These are phyloP conservation scores for Colletotrichum musicola DNA, from an alignment of 2,329 filamentous ascomycete genomes.

Conservation along the genomic window DNA sequence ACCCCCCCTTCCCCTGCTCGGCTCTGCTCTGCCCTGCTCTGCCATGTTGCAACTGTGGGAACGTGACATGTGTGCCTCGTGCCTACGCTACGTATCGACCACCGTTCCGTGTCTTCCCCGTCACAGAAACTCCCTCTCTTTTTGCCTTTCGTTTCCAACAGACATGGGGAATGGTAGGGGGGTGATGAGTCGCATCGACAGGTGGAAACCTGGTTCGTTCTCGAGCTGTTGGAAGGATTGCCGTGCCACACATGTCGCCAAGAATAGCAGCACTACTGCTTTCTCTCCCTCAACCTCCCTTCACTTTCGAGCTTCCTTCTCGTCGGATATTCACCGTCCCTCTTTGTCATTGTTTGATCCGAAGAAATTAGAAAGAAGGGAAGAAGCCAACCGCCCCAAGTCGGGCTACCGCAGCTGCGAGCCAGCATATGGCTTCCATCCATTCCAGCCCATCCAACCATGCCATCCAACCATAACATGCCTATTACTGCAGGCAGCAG, in stretches of 20 bases:
- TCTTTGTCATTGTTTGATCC: constrained; percentile 31
- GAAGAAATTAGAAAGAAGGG: background rate
- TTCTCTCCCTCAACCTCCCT: background rate
- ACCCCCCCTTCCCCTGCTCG: constrained; percentile 1
- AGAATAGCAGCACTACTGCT: constrained; percentile 29
- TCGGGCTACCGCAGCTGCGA: constrained; percentile 2
- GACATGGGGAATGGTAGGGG: background rate
- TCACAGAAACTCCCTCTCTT: background rate
- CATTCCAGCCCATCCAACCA: background rate
- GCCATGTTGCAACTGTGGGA: background rate
- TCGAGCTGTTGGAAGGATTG: constrained; percentile 8
- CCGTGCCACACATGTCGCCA: constrained; percentile 12
- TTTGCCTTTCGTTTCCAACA: constrained; percentile 29
- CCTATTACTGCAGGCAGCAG: background rate
- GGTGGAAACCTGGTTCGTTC: constrained; percentile 2
- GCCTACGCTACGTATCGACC: background rate
- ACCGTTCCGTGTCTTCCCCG: constrained; percentile 1
- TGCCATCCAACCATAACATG: background rate
- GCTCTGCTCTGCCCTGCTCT: background rate
- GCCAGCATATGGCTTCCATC: constrained; percentile 23
- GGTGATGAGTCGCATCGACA: constrained; percentile 16
- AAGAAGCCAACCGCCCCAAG: constrained; percentile 6
- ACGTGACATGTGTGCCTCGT: background rate
- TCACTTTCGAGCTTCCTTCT: background rate
- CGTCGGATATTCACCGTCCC: constrained; percentile 29